These are phyloP conservation scores for Suillus plorans DNA, from an alignment of 768 basidiomycete genomes.

Conservation along the genomic window DNA sequence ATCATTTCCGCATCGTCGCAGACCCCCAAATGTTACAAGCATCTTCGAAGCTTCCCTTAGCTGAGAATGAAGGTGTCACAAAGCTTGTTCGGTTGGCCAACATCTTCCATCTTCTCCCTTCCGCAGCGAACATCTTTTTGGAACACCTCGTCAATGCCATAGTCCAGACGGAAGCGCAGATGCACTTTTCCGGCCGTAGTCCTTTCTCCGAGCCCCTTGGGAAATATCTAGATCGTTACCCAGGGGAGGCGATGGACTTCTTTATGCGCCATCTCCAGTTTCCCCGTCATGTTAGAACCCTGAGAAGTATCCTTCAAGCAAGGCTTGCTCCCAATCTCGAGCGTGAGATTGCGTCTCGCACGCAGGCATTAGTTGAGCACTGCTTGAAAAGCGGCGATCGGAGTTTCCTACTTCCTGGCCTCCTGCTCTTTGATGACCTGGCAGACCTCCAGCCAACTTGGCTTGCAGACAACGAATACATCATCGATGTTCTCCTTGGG, in stretches of 20 bases:
- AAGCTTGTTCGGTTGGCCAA: conserved; percentile 95
- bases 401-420: conserved; percentile 60
- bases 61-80: conserved; percentile 88
- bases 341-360: conserved; percentile 63
- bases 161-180: conserved; percentile 87
- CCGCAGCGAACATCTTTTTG: conserved; percentile 89
- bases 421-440: conserved; percentile 78
- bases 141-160: conserved; percentile 83
- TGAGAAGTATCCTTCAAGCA: conserved; percentile 80
- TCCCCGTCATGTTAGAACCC: conserved; percentile 76
- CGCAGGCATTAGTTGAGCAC: conserved; percentile 49
- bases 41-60: conserved; percentile 75
- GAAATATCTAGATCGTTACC: conserved; percentile 89
- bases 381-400: conserved; percentile 53
- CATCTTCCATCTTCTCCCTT: conserved; percentile 94
- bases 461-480: conserved; percentile 65
- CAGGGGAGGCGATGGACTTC: conserved; percentile 80
- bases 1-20: conserved; percentile 92
- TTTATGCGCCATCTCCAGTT: conserved; percentile 79
- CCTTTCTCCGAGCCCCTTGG: conserved; percentile 94
- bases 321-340: conserved; percentile 74
- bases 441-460: conserved; percentile 64
- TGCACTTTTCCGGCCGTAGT: conserved; percentile 86
- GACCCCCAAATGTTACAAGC: conserved; percentile 82
- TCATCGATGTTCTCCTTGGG: conserved; percentile 67